These are phyloP conservation scores for Fraxinus sp. DNA, from an alignment of 305 asterid genomes.

Conservation along the genomic window DNA sequence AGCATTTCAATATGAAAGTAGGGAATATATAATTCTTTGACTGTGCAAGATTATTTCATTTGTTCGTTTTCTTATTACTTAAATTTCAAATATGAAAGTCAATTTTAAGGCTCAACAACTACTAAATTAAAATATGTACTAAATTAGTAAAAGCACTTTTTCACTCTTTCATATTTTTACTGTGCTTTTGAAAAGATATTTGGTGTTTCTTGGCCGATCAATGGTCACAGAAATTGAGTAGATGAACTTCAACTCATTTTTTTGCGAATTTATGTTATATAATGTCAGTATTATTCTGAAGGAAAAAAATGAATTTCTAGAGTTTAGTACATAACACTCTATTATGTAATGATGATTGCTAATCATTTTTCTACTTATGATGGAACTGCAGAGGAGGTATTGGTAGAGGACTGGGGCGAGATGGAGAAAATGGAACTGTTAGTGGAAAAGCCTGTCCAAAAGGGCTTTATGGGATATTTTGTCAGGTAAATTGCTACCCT, in stretches of 20 bases:
- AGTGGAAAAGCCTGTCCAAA: slow-evolving; percentile 78
- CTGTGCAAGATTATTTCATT: neutral
- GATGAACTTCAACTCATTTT: neutral
- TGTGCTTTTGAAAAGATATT: neutral
- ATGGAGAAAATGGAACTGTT: slow-evolving; percentile 73
- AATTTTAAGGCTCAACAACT: neutral
- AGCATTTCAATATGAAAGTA: neutral
- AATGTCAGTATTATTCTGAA: neutral
- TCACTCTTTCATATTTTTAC: neutral
- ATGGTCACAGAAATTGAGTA: neutral
- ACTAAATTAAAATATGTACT: neutral
- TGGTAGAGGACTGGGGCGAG: slow-evolving; percentile 67
- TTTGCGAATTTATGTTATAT: neutral
- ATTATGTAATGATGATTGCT: neutral
- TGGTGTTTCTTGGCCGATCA: neutral
- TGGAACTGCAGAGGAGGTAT: slow-evolving; percentile 69
- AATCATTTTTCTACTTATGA: slow-evolving; percentile 28
- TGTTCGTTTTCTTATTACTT: neutral
- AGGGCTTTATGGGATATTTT: slow-evolving; percentile 81
- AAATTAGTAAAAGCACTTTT: neutral
- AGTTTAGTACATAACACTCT: neutral
- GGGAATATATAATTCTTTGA: neutral
- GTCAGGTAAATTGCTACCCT: slow-evolving; percentile 53
- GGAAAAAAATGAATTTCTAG: slow-evolving; percentile 1
- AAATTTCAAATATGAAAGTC: neutral